Evolutionary conservation across 371 early-diverging fungal genomes (phyloP).

Genomic region (Rhizomucor miehei): DNA sequence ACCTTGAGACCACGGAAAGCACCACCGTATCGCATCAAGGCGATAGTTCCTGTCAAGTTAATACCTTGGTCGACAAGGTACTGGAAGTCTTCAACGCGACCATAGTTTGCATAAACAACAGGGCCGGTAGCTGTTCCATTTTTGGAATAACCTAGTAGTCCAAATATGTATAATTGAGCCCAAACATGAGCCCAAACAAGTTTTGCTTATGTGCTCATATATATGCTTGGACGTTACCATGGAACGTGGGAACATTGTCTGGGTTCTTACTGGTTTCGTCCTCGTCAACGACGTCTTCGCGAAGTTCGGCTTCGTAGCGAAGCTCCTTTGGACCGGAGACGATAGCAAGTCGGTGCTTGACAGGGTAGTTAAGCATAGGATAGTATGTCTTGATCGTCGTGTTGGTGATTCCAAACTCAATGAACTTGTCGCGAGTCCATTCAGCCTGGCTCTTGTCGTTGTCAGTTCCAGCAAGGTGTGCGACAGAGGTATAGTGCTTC

Average conservation of each 20-base stretch:
- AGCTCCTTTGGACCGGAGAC: conserved; percentile 43
- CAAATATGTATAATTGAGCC: too few relatives aligned
- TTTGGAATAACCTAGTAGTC: conserved; percentile 43
- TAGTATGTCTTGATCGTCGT: conserved; percentile 56
- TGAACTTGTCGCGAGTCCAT: conserved; percentile 56
- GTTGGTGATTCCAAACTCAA: conserved; percentile 48
- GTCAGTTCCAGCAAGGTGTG: conserved; percentile 50
- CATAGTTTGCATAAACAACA: conserved; percentile 68
- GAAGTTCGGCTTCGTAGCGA: conserved; percentile 49
- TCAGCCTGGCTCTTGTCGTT: conserved; percentile 43
- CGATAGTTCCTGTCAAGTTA: conserved; percentile 48
- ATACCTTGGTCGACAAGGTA: conserved; percentile 45
- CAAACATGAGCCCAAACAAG: too few relatives aligned
- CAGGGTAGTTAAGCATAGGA: conserved; percentile 59
- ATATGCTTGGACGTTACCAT: conserved; percentile 25
- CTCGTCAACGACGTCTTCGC: conserved; percentile 55
- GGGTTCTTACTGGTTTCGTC: conserved; percentile 52
- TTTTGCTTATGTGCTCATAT: background rate
- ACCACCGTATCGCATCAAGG: conserved; percentile 60
- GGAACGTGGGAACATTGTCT: conserved; percentile 61
- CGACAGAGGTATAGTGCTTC: conserved; percentile 46
- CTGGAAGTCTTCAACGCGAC: conserved; percentile 57
- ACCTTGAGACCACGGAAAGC: conserved; percentile 62
- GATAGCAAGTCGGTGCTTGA: conserved; percentile 49
- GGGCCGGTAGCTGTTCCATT: conserved; percentile 59